A percentile compares a stretch with the other conserved stretches of the same genome.
Conservation (phyloP, 2,329 filamentous ascomycete species). For the Aureobasidium sp. region DNA sequence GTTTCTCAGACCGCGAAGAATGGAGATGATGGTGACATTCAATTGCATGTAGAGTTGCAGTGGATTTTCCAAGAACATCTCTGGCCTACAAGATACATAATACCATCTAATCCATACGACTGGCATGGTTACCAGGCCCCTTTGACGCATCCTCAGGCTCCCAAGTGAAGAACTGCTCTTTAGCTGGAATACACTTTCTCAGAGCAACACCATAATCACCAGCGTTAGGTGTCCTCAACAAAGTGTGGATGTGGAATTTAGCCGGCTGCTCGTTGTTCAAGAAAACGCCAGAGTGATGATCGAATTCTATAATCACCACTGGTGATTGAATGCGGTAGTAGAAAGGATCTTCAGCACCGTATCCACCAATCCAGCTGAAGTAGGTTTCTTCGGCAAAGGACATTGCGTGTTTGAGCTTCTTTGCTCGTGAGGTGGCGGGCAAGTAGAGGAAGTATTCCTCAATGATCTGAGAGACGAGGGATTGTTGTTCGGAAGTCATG, state of each 20-base stretch:
- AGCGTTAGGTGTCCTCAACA: constrained; percentile 63
- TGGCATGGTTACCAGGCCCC: constrained; percentile 15
- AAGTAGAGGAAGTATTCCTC: constrained; percentile 63
- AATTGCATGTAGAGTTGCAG: too few relatives aligned
- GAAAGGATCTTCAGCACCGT: constrained; percentile 59
- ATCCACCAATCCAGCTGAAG: constrained; percentile 72
- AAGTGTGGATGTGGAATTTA: constrained; percentile 73
- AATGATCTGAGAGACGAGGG: constrained; percentile 50
- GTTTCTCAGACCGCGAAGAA: too few relatives aligned
- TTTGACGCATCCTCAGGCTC: constrained; percentile 9
- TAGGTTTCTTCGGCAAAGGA: constrained; percentile 62
- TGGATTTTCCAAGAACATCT: not conserved
- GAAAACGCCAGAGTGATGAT: constrained; percentile 74
- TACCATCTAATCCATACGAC: not conserved
- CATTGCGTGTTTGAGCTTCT: constrained; percentile 50
- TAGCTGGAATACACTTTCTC: constrained; percentile 14
- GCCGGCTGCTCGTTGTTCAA: constrained; percentile 64
- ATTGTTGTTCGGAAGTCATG: constrained; percentile 45
- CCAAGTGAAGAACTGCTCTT: constrained; percentile 18
- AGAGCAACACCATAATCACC: constrained; percentile 66
- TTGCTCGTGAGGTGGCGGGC: constrained; percentile 47
- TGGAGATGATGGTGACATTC: too few relatives aligned
- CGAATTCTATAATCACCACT: constrained; percentile 68
- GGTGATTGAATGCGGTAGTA: constrained; percentile 74
- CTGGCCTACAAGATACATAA: not conserved